Percentiles rank a stretch among this genome's conserved stretches.
phyloP scores from a whole-genome alignment of 306 rosid species.

The Pyrus betulifolia region DNA sequence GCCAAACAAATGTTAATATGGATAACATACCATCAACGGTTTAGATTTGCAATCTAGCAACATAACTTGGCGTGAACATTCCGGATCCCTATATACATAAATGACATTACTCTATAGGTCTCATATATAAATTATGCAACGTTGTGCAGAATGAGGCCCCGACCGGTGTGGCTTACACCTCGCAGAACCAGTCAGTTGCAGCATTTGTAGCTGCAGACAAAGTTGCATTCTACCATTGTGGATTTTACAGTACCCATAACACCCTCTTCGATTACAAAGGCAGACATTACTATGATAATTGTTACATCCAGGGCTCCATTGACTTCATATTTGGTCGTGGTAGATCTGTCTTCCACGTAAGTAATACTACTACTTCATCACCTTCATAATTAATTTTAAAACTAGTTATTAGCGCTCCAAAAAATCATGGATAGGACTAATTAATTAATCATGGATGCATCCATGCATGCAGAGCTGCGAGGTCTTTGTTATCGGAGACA shows the following conservation, averaged over 20 bases:
- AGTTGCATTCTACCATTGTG: conserved; percentile 80
- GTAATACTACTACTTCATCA: background rate
- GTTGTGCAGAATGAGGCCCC: conserved; percentile 86
- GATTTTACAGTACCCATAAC: conserved; percentile 83
- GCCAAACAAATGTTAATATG: background rate
- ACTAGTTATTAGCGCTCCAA: background rate
- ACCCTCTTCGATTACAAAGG: conserved; percentile 88
- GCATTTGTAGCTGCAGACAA: conserved; percentile 71
- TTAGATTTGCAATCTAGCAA: background rate
- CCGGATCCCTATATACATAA: background rate
- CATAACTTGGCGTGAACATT: background rate
- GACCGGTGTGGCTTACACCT: conserved; percentile 81
- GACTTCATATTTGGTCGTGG: conserved; percentile 93
- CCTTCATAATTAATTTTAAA: background rate
- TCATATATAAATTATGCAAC: background rate
- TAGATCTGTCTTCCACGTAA: conserved; percentile 49
- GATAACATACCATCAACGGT: no score
- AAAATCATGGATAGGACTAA: background rate
- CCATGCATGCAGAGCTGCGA: conserved; percentile 46
- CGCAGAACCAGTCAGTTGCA: conserved; percentile 95
- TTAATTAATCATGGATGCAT: background rate
- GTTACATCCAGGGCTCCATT: conserved; percentile 80
- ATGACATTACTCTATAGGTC: background rate
- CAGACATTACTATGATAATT: conserved; percentile 66
- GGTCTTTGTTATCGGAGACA: conserved; percentile 67